Evolutionary conservation across 164 flowering plant genomes (phyloP).

Genomic region (Berberis thunbergii): DNA sequence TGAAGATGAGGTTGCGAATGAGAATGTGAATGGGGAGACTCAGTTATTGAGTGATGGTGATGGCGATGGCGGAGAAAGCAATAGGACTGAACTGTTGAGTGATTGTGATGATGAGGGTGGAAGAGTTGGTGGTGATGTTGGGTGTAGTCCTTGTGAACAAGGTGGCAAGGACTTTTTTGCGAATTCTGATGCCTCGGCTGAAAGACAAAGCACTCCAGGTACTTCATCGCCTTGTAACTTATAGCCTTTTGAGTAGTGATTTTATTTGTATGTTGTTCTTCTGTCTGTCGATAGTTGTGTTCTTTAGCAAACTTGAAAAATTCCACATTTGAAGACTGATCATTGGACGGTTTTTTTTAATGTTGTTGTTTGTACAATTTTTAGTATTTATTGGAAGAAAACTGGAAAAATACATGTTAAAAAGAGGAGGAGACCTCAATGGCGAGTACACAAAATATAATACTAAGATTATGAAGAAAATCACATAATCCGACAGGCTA

Average conservation of each 20-base stretch:
- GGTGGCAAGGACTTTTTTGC: constrained; percentile 9
- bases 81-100: constrained; percentile 33
- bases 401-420: no score
- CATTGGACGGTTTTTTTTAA: no score
- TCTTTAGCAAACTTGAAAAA: no score
- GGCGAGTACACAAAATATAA: no score
- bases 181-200: constrained; percentile 8
- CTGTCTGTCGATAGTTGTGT: not conserved
- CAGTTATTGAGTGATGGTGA: constrained; percentile 27
- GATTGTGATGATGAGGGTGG: constrained; percentile 29
- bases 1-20: constrained; percentile 18
- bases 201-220: constrained; percentile 15
- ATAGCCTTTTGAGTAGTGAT: not conserved
- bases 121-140: not conserved
- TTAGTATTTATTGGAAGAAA: no score
- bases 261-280: not conserved
- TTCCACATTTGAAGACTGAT: no score
- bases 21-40: constrained; percentile 14
- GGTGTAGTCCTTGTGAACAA: constrained; percentile 5
- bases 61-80: constrained; percentile 22
- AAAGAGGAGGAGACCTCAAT: no score
- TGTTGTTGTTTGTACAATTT: no score
- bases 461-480: no score
- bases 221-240: no score
- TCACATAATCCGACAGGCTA: no score